Evolutionary conservation across 2,329 filamentous ascomycete genomes (phyloP).

Genomic region (Dendryphion nanum): DNA sequence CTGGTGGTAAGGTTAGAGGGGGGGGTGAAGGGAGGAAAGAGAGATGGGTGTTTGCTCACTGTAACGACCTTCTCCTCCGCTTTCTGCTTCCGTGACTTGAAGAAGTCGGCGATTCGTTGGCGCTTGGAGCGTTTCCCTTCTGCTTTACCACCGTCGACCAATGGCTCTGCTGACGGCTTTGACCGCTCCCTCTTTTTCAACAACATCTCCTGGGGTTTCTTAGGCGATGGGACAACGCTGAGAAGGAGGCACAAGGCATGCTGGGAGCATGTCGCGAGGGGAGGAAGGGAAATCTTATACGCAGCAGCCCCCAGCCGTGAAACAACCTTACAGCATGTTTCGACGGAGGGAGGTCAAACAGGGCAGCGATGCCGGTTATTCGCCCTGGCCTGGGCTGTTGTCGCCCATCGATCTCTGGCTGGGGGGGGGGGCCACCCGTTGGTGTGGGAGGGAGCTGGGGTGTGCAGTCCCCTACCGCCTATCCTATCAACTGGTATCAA

Average conservation of each 20-base stretch:
- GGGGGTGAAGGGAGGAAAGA: not conserved
- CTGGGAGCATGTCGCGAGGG: slow-evolving; percentile 19
- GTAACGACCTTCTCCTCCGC: slow-evolving; percentile 11
- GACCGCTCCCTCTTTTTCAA: too few relatives aligned
- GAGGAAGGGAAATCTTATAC: slow-evolving; percentile 15
- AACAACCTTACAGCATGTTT: slow-evolving; percentile 13
- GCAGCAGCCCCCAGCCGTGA: slow-evolving; percentile 17
- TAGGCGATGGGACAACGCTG: slow-evolving; percentile 24
- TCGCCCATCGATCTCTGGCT: too few relatives aligned
- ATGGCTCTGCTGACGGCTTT: too few relatives aligned
- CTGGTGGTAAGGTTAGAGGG: too few relatives aligned
- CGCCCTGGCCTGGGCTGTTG: too few relatives aligned
- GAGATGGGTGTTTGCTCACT: slow-evolving; percentile 17
- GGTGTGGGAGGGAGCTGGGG: too few relatives aligned
- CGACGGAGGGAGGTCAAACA: slow-evolving; percentile 22
- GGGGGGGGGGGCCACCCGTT: too few relatives aligned
- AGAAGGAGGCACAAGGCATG: slow-evolving; percentile 5
- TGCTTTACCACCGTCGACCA: slow-evolving; percentile 5
- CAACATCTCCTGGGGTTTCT: slow-evolving; percentile 18
- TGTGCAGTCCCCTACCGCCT: too few relatives aligned
- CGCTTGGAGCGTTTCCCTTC: slow-evolving; percentile 30
- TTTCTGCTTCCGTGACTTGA: slow-evolving; percentile 25
- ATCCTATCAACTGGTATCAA: too few relatives aligned
- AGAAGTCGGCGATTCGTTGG: slow-evolving; percentile 30
- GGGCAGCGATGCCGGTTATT: slow-evolving; percentile 20